Base-by-base conservation (phyloP, 2,329 filamentous ascomycete genomes). In the Leptographium flavum region DNA sequence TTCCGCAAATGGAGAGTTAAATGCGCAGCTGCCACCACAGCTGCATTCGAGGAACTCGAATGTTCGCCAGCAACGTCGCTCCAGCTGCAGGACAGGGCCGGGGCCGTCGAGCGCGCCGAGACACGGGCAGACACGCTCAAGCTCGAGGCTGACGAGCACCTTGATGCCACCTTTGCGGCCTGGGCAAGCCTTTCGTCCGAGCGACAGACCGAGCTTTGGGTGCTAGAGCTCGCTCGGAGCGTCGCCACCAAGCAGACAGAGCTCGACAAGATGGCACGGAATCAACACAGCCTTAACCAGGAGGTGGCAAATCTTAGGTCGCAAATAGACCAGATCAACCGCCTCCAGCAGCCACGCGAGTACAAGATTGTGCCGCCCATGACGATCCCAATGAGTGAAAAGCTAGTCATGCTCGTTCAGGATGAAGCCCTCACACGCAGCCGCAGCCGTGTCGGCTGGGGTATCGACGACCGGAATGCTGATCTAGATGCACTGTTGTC, bases 91-190 rank as follows among this genome's bases (percentile, higher is more conserved):
- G 67, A 62, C 55, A 60, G 58, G 59, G 64, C 63, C 3, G 69
- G 73, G 19, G 63, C 64, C 13, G 58, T 73, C 1, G 66, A 64
- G 42, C 67, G 61, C 42, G 71, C 69, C 0, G 69, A 75, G 51
- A 65, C 64, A 53, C 57, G 65, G 49, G 82, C 68, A 36, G 74
- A 70, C 51, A 62, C 67, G 25, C 71, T 90, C 42, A 79, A 87
- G 50, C 75, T 77, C 43, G 78, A 82, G 52, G 74, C 88, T 28
- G 68, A 74, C 35, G 73, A 82, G 47, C 90, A 96, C 58, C 61
- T 94, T 6, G 74, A 83, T n/a, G 76, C 80, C 14, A 79, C 85
- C 1, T 94, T 79, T 58, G 70, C 73, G 7, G 81, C 85, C 36
- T 96, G 88, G 88, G 75, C 75, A 43, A 67, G 68, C 2, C 66